These are phyloP conservation scores for Xylaria longipes DNA, from an alignment of 495 filamentous ascomycete species.

Conservation along the genomic window DNA sequence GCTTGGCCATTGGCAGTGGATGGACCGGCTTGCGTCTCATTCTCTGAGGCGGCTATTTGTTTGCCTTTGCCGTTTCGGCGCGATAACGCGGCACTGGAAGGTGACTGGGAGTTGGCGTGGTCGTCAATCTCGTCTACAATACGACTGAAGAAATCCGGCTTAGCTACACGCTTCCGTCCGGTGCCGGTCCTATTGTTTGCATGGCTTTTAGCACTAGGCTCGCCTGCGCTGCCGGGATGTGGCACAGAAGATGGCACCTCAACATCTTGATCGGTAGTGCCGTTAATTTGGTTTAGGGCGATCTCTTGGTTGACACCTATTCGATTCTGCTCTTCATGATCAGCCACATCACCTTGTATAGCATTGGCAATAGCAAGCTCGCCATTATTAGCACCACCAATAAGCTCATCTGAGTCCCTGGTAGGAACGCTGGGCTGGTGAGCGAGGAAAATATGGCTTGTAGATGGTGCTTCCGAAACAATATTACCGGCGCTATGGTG, in stretches of 20 bases:
- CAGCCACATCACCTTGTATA: not conserved
- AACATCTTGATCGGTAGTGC: constrained; percentile 6
- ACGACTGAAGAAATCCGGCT: constrained; percentile 35
- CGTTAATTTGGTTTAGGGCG: not conserved
- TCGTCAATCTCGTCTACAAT: constrained; percentile 21
- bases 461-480: not conserved
- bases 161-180: constrained; percentile 34
- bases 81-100: constrained; percentile 7
- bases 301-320: not conserved
- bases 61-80: constrained; percentile 18
- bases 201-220: not conserved
- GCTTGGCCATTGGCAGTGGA: constrained; percentile 14
- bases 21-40: constrained; percentile 20
- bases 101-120: constrained; percentile 18
- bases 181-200: constrained; percentile 21
- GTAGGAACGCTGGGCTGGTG: not conserved
- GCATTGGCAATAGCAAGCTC: constrained; percentile 10
- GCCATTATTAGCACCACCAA: not conserved
- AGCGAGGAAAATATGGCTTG: not conserved
- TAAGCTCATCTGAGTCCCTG: not conserved
- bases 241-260: constrained; percentile 25
- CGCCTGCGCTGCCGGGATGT: not conserved
- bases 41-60: not conserved
- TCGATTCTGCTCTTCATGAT: not conserved
- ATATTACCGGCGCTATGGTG: not conserved